A percentile compares a stretch with the other conserved stretches of the same genome.
Evolutionary conservation across 352 stramenopile species (phyloP).

Genomic region (Phytopythium chamaehyphon): DNA sequence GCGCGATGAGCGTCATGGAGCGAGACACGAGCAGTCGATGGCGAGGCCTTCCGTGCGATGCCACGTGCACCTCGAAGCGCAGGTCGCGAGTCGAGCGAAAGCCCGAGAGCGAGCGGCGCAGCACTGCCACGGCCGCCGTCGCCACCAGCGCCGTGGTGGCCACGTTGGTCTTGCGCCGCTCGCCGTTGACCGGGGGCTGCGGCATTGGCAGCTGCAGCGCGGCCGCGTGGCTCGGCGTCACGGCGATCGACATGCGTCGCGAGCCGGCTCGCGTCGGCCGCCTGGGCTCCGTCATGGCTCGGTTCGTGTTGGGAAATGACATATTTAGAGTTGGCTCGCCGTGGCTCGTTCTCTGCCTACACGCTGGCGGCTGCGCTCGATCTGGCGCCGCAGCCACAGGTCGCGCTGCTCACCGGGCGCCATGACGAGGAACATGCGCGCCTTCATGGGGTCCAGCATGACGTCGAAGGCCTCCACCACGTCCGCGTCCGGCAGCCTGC

Average conservation of each 20-base stretch:
- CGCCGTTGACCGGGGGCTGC: not conserved
- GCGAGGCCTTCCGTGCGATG: not conserved
- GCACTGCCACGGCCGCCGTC: not conserved
- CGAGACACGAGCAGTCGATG: conserved; percentile 37
- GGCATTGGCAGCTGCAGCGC: not conserved
- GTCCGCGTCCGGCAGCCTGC: conserved; percentile 8
- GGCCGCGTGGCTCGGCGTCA: not conserved
- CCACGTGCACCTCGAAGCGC: conserved; percentile 50
- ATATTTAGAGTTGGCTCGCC: no score
- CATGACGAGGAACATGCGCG: conserved; percentile 18
- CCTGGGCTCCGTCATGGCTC: not conserved
- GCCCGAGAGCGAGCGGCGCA: conserved; percentile 14
- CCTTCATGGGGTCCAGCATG: conserved; percentile 14
- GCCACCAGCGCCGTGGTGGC: not conserved
- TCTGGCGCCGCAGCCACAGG: conserved; percentile 14
- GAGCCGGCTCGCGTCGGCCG: not conserved
- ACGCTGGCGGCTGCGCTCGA: no score
- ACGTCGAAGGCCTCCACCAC: conserved; percentile 19
- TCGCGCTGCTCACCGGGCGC: conserved; percentile 12
- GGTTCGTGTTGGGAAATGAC: not conserved
- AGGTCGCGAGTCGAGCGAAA: conserved; percentile 19
- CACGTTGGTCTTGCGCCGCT: conserved; percentile 1
- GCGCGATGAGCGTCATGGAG: conserved; percentile 42
- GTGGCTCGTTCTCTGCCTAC: no score
- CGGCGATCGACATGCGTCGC: conserved; percentile 7